These are phyloP conservation scores for Boletus patriciae DNA, from an alignment of 768 basidiomycete species.

Conservation along the genomic window DNA sequence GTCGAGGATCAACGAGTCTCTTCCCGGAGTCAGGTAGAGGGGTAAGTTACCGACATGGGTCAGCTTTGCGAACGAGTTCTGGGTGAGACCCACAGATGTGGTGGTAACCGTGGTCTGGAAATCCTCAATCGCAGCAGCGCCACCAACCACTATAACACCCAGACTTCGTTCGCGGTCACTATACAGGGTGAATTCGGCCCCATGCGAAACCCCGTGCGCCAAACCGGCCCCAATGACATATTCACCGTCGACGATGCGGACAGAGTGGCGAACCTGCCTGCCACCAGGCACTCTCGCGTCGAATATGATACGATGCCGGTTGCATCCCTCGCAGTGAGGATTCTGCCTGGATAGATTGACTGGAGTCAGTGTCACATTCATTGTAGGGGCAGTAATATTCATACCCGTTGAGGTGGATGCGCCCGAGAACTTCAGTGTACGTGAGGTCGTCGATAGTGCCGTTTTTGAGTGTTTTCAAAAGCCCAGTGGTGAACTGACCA, in stretches of 20 bases:
- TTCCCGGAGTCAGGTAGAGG: not conserved
- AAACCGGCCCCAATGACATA: conserved; percentile 26
- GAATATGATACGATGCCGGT: conserved; percentile 27
- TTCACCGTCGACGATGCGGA: not conserved
- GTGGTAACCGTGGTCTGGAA: conserved; percentile 10
- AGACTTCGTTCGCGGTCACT: not conserved
- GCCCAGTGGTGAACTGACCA: conserved; percentile 28
- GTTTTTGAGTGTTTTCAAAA: conserved; percentile 16
- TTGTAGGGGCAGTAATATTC: not conserved
- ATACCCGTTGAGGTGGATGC: conserved; percentile 15
- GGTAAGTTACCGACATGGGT: conserved; percentile 2
- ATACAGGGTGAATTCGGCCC: conserved; percentile 23
- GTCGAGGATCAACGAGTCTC: not conserved
- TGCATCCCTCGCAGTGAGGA: conserved; percentile 31
- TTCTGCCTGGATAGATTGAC: conserved; percentile 18
- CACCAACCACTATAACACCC: conserved; percentile 3
- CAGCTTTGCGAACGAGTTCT: conserved; percentile 2
- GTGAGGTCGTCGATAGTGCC: conserved; percentile 19
- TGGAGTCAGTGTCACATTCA: not conserved
- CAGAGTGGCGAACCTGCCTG: conserved; percentile 3
- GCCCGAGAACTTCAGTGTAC: conserved; percentile 24
- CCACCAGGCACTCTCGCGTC: conserved; percentile 17
- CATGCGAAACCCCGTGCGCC: conserved; percentile 26
- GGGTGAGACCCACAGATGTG: not conserved
- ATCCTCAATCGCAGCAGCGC: conserved; percentile 8